Evolutionary conservation across 2,329 filamentous ascomycete species (phyloP).

Genomic region (Fusarium brevicatenulatum): DNA sequence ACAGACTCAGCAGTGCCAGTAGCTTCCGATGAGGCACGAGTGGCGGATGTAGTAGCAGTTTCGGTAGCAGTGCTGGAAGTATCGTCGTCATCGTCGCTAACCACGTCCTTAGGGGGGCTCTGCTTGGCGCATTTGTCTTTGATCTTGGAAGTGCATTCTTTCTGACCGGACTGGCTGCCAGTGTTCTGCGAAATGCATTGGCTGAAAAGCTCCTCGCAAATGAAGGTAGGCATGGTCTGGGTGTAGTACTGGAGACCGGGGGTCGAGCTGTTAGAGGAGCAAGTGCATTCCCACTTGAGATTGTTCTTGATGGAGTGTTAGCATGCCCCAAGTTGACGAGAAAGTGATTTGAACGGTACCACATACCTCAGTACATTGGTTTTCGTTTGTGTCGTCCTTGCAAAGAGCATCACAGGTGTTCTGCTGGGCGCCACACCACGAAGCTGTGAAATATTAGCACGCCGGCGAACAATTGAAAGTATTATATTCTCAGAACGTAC

Average conservation of each 20-base stretch:
- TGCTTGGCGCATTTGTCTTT: constrained; percentile 56
- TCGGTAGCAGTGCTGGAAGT: constrained; percentile 44
- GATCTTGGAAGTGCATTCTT: constrained; percentile 61
- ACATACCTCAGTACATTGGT: constrained; percentile 60
- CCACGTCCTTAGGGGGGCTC: constrained; percentile 49
- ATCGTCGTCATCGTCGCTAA: constrained; percentile 35
- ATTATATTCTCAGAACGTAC: constrained; percentile 48
- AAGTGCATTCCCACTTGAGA: constrained; percentile 61
- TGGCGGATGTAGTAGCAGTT: constrained; percentile 35
- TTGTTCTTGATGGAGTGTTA: constrained; percentile 47
- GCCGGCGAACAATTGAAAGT: neutral
- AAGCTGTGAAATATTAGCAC: constrained; percentile 49
- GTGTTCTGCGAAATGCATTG: constrained; percentile 59
- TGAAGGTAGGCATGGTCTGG: constrained; percentile 63
- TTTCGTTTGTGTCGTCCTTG: constrained; percentile 49
- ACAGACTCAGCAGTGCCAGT: constrained; percentile 42
- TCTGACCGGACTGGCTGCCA: constrained; percentile 56
- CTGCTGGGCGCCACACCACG: constrained; percentile 63
- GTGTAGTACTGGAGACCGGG: constrained; percentile 64
- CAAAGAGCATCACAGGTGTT: constrained; percentile 64
- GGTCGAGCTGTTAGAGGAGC: constrained; percentile 57
- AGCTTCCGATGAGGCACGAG: constrained; percentile 27
- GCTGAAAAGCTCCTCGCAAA: constrained; percentile 60
- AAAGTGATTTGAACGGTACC: neutral
- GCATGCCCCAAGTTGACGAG: neutral